Evolutionary conservation across 495 filamentous ascomycete species (phyloP), one percentile per base, ranked within the genome.

Genomic region (Neurospora sublineolata): DNA sequence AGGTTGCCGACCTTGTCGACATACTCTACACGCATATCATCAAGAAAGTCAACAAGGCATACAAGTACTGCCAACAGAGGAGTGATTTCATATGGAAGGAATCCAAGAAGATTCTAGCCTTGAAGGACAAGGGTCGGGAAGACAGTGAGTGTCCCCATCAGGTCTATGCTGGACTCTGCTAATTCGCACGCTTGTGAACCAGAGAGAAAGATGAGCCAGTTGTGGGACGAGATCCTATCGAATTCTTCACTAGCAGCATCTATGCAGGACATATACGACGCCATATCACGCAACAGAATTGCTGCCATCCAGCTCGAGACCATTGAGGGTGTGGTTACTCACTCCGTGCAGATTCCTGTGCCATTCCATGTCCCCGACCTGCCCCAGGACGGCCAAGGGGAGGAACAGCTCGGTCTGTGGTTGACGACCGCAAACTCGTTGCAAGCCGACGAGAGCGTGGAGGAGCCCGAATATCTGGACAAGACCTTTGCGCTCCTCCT

Each of bases 1-100:
- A 96, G 79, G 90, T 90, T 75, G 90, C 90, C 67, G 83, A 89
- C 68, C 84, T 93, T 27, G 85, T 93, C 67, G 86, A 89, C 70
- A 89, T 94, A 68, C 90, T 97, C 77, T 97, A 94, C 77, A 86
- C 93, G 69, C 89, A 97, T 77, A 89, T 97, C 30, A 91, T 92
- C 74, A 94, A 92, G 81, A 94, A 94, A 78, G 90, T 97, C 73
- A 91, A 92, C 71, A 94, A 94, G 79, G 91, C 91, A 4, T 86
- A 97, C 73, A 94, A 94, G 75, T 93, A 92, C 83, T 93, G 94
- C 78, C 95, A 99, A 80, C 91, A 92, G 72, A 90, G 90, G 71
- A 91, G 87, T 60, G 88, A 91, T 72, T 97, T 97, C 79, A 93
- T 99, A 2, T 94, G 91, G 89, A 90, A 87, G 73, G 92, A 99